Conservation (phyloP, 2,329 filamentous ascomycete species). For the Eurotiales sp. region DNA sequence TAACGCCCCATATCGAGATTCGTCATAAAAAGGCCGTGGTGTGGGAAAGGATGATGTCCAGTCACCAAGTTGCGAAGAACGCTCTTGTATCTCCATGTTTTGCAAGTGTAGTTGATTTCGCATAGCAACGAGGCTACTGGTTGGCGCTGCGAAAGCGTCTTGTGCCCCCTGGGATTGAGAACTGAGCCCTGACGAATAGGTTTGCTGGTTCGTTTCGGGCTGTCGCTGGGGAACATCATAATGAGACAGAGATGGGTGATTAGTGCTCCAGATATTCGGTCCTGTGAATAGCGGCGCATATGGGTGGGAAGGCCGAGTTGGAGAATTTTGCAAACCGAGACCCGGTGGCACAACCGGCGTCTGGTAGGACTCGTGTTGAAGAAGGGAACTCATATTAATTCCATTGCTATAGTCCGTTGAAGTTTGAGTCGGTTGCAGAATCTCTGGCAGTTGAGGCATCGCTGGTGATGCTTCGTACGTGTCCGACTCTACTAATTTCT, state of each 20-base stretch:
- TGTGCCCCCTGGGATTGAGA: conserved; percentile 17
- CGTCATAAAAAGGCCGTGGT: neutral
- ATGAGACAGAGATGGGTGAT: conserved; percentile 34
- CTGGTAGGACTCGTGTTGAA: conserved; percentile 18
- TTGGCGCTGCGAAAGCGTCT: conserved; percentile 15
- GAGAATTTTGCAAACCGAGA: conserved; percentile 24
- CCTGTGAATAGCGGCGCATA: conserved; percentile 32
- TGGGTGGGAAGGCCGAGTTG: conserved; percentile 26
- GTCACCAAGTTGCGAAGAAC: conserved; percentile 2
- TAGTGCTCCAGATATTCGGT: conserved; percentile 44
- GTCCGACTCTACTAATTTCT: conserved; percentile 38
- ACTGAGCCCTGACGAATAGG: conserved; percentile 33
- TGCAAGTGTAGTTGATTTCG: conserved; percentile 26
- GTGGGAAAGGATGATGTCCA: conserved; percentile 7
- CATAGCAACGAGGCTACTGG: conserved; percentile 24
- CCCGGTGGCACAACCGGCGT: conserved; percentile 33
- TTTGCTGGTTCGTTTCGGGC: conserved; percentile 23
- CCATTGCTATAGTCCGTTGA: neutral
- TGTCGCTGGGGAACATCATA: conserved; percentile 30
- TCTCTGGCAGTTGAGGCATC: conserved; percentile 25
- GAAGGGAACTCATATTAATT: neutral
- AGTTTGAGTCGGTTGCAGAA: conserved; percentile 17
- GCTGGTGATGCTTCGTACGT: conserved; percentile 31
- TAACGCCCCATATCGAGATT: conserved; percentile 11
- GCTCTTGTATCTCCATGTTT: conserved; percentile 14